A percentile compares a stretch with the other conserved stretches of the same genome.
These are phyloP conservation scores for Diaporthe sp. DNA, from an alignment of 2,329 filamentous ascomycete species.

Conservation along the genomic window DNA sequence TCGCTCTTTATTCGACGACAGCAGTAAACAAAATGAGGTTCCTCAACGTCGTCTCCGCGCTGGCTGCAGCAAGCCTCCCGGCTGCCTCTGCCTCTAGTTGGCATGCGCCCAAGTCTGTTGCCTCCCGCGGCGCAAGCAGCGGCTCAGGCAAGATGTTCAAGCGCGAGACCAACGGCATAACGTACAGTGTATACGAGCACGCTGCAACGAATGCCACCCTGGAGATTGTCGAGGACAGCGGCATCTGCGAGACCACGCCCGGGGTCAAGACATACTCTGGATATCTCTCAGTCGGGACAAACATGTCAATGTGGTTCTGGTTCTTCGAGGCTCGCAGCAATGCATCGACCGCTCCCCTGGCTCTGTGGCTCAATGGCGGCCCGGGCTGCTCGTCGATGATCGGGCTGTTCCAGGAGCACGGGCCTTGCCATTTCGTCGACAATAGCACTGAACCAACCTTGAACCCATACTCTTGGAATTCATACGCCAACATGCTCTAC, in stretches of 20 bases:
- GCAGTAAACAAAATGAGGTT: conserved; percentile 24
- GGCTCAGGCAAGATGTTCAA: conserved; percentile 23
- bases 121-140: background rate
- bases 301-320: conserved; percentile 47
- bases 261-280: conserved; percentile 37
- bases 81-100: background rate
- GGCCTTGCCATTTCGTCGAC: conserved; percentile 60
- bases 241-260: conserved; percentile 37
- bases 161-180: conserved; percentile 32
- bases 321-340: conserved; percentile 52
- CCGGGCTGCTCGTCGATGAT: conserved; percentile 70
- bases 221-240: conserved; percentile 21
- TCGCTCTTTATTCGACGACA: background rate
- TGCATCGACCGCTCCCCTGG: conserved; percentile 54
- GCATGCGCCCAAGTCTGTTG: background rate
- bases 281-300: conserved; percentile 31
- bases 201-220: conserved; percentile 10
- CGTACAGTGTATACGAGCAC: conserved; percentile 33
- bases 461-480: conserved; percentile 73
- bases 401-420: conserved; percentile 65
- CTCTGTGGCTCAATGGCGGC: conserved; percentile 72
- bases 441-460: conserved; percentile 61
- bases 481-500: conserved; percentile 67
- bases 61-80: background rate
- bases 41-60: background rate